Conservation (phyloP, 352 stramenopile genomes). For the Pythium phragmiticola region DNA sequence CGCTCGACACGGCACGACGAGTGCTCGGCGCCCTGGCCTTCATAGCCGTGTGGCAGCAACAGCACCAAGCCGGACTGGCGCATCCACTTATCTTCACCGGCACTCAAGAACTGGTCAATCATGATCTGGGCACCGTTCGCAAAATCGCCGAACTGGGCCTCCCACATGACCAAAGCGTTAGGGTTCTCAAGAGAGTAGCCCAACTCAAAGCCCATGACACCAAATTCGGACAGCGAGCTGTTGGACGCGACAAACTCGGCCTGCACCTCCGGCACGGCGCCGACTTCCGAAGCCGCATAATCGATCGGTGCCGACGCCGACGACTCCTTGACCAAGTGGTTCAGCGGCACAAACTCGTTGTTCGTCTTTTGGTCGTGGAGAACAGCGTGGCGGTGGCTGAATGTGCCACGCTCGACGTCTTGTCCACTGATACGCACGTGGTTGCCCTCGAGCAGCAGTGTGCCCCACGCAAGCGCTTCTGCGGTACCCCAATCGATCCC, state of each 20-base stretch:
- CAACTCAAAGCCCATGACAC: conserved; percentile 85
- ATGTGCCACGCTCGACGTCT: conserved; percentile 88
- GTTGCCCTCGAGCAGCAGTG: conserved; percentile 76
- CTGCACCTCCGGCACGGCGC: conserved; percentile 46
- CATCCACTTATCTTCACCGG: conserved; percentile 88
- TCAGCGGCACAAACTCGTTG: conserved; percentile 78
- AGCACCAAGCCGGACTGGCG: conserved; percentile 88
- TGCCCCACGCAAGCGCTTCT: conserved; percentile 84
- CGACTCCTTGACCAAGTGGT: conserved; percentile 82
- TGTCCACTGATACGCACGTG: conserved; percentile 87
- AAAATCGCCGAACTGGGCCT: conserved; percentile 89
- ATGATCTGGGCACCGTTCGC: conserved; percentile 87
- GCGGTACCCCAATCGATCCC: conserved; percentile 88
- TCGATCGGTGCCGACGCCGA: conserved; percentile 95
- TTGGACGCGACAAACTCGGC: conserved; percentile 53
- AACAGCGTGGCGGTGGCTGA: conserved; percentile 88
- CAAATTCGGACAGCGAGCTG: conserved; percentile 78
- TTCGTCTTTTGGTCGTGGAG: conserved; percentile 93
- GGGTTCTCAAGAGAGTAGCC: conserved; percentile 84
- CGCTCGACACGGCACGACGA: conserved; percentile 82
- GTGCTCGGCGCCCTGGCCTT: conserved; percentile 85
- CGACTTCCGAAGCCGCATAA: conserved; percentile 39
- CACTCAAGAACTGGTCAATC: conserved; percentile 84
- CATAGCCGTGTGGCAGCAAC: conserved; percentile 79
- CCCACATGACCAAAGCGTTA: conserved; percentile 88